Percentiles rank a stretch among this genome's conserved stretches.
Conservation (phyloP, 176 grass and related monocot genomes). For the Alloteropsis semialata region DNA sequence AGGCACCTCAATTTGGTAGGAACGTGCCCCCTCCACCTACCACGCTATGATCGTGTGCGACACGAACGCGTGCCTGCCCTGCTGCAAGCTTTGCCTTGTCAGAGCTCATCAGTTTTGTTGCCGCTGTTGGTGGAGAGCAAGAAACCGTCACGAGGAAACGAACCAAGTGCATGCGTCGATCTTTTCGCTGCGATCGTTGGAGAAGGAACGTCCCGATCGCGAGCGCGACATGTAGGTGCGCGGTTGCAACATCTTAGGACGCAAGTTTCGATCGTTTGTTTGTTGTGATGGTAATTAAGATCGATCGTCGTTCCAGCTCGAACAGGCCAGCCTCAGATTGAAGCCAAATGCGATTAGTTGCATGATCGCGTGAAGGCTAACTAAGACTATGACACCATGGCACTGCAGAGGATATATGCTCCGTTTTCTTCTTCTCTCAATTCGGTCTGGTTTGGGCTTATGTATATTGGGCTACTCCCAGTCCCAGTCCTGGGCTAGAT, state of each 20-base stretch:
- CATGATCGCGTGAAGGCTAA: background rate
- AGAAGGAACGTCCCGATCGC: conserved; percentile 21
- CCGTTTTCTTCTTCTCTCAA: background rate
- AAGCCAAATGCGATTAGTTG: background rate
- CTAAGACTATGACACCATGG: background rate
- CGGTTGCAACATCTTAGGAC: conserved; percentile 25
- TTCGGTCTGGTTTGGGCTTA: background rate
- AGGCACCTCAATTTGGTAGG: conserved; percentile 38
- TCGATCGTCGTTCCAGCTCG: background rate
- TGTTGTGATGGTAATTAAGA: background rate
- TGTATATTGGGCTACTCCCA: too few species aligned
- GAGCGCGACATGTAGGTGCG: conserved; percentile 19
- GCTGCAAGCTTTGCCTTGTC: background rate
- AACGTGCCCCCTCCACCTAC: conserved; percentile 17
- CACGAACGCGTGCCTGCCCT: background rate
- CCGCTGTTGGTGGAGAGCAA: background rate
- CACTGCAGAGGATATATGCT: too few species aligned
- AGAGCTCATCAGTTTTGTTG: background rate
- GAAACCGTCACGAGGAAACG: conserved; percentile 33
- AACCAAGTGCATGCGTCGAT: background rate
- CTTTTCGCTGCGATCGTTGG: background rate
- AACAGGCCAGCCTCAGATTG: background rate
- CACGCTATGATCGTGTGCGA: conserved; percentile 27
- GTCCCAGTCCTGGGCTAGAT: too few species aligned
- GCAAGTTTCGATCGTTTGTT: conserved; percentile 8